Evolutionary conservation across 257 asterid genomes (phyloP).

Genomic region (Solanum rostratum): DNA sequence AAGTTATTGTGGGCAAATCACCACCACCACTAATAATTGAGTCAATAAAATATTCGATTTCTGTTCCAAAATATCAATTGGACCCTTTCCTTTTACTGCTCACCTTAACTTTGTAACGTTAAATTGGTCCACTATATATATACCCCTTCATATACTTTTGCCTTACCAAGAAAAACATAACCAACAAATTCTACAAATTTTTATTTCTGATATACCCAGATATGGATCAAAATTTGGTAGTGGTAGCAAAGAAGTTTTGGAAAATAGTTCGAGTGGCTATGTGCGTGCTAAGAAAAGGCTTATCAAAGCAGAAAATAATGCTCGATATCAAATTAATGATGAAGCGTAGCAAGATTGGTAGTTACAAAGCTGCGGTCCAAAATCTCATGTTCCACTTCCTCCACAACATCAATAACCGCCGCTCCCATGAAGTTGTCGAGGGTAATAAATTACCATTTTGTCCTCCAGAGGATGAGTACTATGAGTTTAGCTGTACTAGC

Average conservation of each 20-base stretch:
- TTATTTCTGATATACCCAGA: not conserved
- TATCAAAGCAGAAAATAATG: slow-evolving; percentile 12
- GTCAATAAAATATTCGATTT: not conserved
- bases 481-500: slow-evolving; percentile 10
- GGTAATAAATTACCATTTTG: not conserved
- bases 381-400: slow-evolving; percentile 5
- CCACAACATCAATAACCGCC: not conserved
- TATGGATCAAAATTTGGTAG: slow-evolving; percentile 13
- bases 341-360: slow-evolving; percentile 8
- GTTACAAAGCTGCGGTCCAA: slow-evolving; percentile 2
- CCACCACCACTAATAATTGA: not conserved
- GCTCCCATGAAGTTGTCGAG: too few relatives aligned
- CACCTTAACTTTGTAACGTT: not conserved
- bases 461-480: not conserved
- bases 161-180: not conserved
- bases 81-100: not conserved
- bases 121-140: not conserved
- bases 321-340: slow-evolving; percentile 12
- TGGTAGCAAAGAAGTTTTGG: slow-evolving; percentile 8
- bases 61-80: not conserved
- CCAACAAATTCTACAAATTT: not conserved
- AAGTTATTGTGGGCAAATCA: not conserved
- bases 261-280: not conserved
- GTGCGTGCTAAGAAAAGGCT: slow-evolving; percentile 7
- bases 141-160: not conserved